These are phyloP conservation scores for Penicillium sp. DNA, from an alignment of 2,329 filamentous ascomycete genomes.

Conservation along the genomic window DNA sequence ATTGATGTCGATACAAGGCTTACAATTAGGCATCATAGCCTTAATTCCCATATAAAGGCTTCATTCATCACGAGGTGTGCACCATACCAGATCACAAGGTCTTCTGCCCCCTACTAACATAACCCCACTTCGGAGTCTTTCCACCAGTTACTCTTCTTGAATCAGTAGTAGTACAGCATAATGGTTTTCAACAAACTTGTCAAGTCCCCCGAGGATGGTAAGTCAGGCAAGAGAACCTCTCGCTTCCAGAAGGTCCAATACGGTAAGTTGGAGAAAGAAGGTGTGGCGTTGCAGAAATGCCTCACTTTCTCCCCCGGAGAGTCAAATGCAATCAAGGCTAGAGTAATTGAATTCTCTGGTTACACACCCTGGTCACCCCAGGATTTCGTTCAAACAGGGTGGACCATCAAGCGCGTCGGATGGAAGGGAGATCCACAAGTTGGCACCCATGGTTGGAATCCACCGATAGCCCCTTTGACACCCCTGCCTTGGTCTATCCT, in stretches of 20 bases:
- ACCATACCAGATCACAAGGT: no score
- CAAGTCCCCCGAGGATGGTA: not conserved
- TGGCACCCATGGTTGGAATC: not conserved
- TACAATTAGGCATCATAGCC: not conserved
- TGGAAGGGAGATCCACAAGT: not conserved
- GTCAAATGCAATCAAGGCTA: not conserved
- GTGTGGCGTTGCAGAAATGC: constrained; percentile 5
- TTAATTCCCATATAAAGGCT: not conserved
- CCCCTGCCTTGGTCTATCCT: constrained; percentile 3
- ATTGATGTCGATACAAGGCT: not conserved
- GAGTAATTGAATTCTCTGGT: constrained; percentile 7
- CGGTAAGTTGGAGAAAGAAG: constrained; percentile 3
- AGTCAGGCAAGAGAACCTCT: not conserved
- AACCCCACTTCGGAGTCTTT: no score
- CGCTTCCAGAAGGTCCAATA: not conserved
- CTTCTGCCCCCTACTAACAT: not conserved
- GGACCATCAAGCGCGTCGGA: constrained; percentile 3
- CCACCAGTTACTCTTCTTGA: not conserved
- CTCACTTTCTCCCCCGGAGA: not conserved
- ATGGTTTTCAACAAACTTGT: not conserved
- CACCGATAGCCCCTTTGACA: constrained; percentile 2
- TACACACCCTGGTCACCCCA: constrained; percentile 5
- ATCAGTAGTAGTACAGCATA: not conserved
- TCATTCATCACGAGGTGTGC: not conserved
- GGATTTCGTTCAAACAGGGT: constrained; percentile 9